Base-by-base conservation (phyloP, 768 basidiomycete species). In the Rhizopogon vinicolor region DNA sequence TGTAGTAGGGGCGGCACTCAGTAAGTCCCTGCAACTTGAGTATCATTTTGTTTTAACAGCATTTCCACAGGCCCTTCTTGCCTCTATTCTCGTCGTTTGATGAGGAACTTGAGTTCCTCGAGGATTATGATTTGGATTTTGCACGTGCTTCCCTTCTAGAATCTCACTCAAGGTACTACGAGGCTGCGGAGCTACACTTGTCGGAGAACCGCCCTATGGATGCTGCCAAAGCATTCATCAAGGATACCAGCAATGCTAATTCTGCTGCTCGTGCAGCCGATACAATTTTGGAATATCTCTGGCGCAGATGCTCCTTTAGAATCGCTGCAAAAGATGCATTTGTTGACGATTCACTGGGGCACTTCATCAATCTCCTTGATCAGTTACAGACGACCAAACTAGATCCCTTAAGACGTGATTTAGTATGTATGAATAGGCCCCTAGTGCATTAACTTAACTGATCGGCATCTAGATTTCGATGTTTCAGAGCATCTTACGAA, bases 111-210 rank as follows among this genome's bases (percentile, higher is more conserved):
- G 76, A 78, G 39, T 89, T 82, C 55, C 71, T 84, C 16, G 78
- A 84, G 53, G 75, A 81, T 4, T 74, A 75, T 43, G 78, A 78
- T 37, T 66, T 88, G 6, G 79, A 83, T 59, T 56, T 72, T 12
- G 76, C 80, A 7, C 80, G 73, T 6, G 78, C 78, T 0, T 64
- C 67, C 0, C 59, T 86, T 7, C 68, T 85, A 13, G 71, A 73
- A 29, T 65, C 68, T 4, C 69, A 76, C 10, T 76, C 74, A 13
- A 71, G 73, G 57, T 73, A 67, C 44, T 52, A 59, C 1, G 80
- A 85, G 35, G 85, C 85, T 0, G 83, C 83, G 1, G 72, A 79
- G 18, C 61, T 84, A n/a, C 76, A 82, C 59, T 56, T 82, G 5
- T 64, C 67, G 0, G 78, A 83, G 58, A 81, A 80, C 13, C 74